Evolutionary conservation across 2,329 filamentous ascomycete genomes (phyloP), one percentile per base, ranked within the genome.

Genomic region (Cordyceps tenuipes): DNA sequence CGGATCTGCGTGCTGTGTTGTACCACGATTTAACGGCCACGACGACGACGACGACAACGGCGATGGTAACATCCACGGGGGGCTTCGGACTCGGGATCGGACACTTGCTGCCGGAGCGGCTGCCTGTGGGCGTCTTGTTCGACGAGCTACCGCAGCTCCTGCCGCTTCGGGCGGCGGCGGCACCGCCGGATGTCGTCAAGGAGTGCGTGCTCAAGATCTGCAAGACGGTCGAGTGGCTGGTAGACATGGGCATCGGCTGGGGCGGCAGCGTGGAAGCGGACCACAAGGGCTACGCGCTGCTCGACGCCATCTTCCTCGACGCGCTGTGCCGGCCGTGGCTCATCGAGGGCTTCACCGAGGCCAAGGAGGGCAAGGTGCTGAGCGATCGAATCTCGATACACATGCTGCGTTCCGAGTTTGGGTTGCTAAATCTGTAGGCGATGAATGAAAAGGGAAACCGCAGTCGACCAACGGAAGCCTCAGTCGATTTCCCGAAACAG

Each of bases 201-300:
- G n/a, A 48, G 6, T 56, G 53, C 5, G 44, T 48, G 29, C 43
- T 56, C 29, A 36, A n/a, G 12, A 56, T 56, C 19, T 56, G 53
- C 43, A 36, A 39, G 13, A 56, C 53, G 4, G 53, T 56, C 7
- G 53, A 56, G 29, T 56, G 53, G 53, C 53, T 56, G n/a, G 10
- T 39, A 2, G 53, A 39, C 19, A 19, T 21, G 29, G 43, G 29
- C 5, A 48, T 56, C 21, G 53, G 53, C 19, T 56, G 53, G 53
- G 53, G 53, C 13, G 53, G 53, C 2, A 56, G 53, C 19, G n/a
- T 48, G 19, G 43, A 3, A 6, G 44, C 21, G 13, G 12, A 17
- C n/a, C 26, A 36, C 8, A 39, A 26, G 9, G 53, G 53, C 43
- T 19, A 47, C 5, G 53, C 53, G 44, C 44, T 56, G 2, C 43